Conservation (phyloP, 495 filamentous ascomycete genomes). For the Aspergillus cristatus region DNA sequence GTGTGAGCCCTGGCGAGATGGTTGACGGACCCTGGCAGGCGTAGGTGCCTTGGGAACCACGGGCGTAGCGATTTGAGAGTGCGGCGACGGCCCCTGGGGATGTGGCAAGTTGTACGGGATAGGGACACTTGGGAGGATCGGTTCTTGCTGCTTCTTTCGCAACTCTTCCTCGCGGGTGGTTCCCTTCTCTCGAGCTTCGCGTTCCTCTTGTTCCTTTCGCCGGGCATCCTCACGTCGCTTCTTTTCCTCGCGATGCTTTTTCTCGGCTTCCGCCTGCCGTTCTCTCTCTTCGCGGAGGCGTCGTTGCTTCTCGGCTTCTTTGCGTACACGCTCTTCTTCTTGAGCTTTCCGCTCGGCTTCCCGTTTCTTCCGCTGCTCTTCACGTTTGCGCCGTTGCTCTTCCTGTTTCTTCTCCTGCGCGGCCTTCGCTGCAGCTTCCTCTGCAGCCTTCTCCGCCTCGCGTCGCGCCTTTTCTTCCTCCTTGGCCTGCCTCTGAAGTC, state of each 20-base stretch:
- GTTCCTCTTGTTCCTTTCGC: constrained; percentile 62
- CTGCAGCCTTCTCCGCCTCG: constrained; percentile 85
- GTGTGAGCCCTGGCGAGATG: constrained; percentile 74
- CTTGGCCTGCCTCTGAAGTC: constrained; percentile 71
- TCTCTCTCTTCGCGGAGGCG: constrained; percentile 76
- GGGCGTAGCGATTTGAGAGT: constrained; percentile 67
- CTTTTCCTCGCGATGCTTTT: constrained; percentile 68
- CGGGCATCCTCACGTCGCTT: constrained; percentile 53
- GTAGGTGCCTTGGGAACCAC: constrained; percentile 75
- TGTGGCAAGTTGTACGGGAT: constrained; percentile 47
- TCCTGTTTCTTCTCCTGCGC: constrained; percentile 73
- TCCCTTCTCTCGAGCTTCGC: constrained; percentile 63
- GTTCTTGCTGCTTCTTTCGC: constrained; percentile 29
- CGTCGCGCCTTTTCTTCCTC: constrained; percentile 81
- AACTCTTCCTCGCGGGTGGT: constrained; percentile 50
- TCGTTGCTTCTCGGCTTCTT: constrained; percentile 70
- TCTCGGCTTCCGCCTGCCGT: constrained; percentile 63
- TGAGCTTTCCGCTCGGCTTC: constrained; percentile 87
- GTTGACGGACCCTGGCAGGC: constrained; percentile 62
- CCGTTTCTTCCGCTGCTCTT: constrained; percentile 85
- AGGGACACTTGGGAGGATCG: too few relatives aligned
- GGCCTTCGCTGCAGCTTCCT: constrained; percentile 68
- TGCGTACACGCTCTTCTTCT: constrained; percentile 74
- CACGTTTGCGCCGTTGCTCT: constrained; percentile 67
- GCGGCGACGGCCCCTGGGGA: constrained; percentile 55